Base-by-base conservation (phyloP, 305 asterid genomes). In the Plantago lanceolata region DNA sequence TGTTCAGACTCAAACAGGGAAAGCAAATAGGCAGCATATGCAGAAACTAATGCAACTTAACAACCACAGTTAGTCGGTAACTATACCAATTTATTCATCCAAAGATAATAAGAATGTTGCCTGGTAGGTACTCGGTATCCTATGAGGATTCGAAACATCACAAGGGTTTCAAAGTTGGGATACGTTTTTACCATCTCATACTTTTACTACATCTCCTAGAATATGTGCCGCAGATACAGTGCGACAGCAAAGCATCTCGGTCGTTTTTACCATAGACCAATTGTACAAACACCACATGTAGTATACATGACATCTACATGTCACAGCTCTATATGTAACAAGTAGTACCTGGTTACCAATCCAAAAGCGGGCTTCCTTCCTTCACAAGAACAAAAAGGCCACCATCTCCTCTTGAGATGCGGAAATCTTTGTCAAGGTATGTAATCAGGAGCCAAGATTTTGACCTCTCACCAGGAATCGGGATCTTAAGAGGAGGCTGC, bases 351-450 rank as follows among this genome's bases (percentile, higher is more conserved):
- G 79, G 59, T 63, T 77, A 85, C 66, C 77, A 80, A 65, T 84
- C 81, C 44, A 90, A 61, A 57, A 93, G 94, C n/a, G 90, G 58
- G 64, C 95, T 84, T 64, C 96, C 96, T 84, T 90, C 97, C 86
- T 81, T 90, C n/a, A 85, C 90, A 47, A 90, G 94, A 81, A 93
- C 96, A 69, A 93, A 93, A 51, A 93, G 79, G 19, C 97, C 97
- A 59, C 96, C 99, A 72, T 93, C 99, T 2, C 97, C 99, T 75
- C 96, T 84, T 24, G 97, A 93, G 63, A 90, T 85, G 54, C 99
- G 81, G 58, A 90, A 48, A 79, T 93, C 97, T 73, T 83, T 76
- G 75, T 93, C 99, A 8, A 93, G 95, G 75, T 85, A 93, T 2
- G 96, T 93, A 2, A 71, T 83, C 35, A 93, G 81, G 65, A 90